Conservation (phyloP, 2,329 filamentous ascomycete species). For the Magnaporthiopsis rhizophila region DNA sequence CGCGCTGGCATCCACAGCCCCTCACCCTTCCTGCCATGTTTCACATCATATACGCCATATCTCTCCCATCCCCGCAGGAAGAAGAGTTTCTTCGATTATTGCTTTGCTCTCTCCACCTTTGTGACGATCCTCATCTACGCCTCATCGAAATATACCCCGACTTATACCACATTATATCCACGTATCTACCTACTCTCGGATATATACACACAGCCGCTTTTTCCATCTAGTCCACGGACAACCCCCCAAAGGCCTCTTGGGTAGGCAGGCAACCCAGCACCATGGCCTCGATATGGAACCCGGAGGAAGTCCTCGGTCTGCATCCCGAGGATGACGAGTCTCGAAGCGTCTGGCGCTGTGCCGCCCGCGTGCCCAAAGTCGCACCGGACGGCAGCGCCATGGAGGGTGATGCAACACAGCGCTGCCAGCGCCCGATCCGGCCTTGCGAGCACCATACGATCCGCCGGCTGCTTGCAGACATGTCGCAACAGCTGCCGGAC, state of each 20-base stretch:
- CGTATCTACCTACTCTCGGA: background rate
- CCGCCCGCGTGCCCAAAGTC: background rate
- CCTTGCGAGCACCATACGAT: constrained; percentile 7
- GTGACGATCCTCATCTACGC: too few species aligned
- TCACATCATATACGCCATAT: background rate
- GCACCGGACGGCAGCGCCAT: background rate
- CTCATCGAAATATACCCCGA: background rate
- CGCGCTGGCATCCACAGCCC: background rate
- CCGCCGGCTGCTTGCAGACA: constrained; percentile 8
- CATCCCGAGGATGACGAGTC: background rate
- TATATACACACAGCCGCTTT: too few species aligned
- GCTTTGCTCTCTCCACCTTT: too few species aligned
- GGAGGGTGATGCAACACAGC: background rate
- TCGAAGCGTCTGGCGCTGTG: background rate
- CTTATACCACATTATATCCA: background rate
- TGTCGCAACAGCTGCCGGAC: constrained; percentile 7
- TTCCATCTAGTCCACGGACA: too few species aligned
- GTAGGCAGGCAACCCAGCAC: background rate
- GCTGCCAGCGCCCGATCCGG: constrained; percentile 6
- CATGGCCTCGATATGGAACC: constrained; percentile 3
- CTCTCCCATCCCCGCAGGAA: background rate
- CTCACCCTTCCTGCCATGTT: background rate
- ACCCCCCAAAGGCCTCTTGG: background rate
- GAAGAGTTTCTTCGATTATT: background rate
- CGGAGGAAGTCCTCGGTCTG: constrained; percentile 3